Conservation (phyloP, 208 protist species). For the Ichthyophonus hoferi region DNA sequence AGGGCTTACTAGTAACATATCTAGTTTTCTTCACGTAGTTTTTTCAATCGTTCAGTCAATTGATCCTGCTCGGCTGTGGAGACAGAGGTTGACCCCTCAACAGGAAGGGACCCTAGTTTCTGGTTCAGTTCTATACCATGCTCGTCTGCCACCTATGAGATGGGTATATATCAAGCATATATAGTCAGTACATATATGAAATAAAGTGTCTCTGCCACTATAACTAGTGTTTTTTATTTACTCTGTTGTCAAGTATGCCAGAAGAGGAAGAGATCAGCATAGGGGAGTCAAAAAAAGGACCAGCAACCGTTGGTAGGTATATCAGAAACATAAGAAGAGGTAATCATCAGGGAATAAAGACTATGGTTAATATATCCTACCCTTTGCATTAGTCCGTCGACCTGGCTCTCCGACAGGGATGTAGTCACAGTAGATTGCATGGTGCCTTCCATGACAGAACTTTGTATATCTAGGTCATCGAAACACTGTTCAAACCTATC, state of each 20-base stretch:
- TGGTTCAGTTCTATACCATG: conserved; percentile 76
- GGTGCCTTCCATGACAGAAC: conserved; percentile 79
- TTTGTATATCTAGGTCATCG: conserved; percentile 87
- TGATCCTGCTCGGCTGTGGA: conserved; percentile 11
- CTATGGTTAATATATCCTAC: neutral
- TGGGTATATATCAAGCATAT: neutral
- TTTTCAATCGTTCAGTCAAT: conserved; percentile 22
- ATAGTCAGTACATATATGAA: neutral
- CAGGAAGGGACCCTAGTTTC: conserved; percentile 39
- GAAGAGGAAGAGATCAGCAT: neutral
- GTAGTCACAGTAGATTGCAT: conserved; percentile 78
- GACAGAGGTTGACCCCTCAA: neutral
- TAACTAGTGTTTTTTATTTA: neutral
- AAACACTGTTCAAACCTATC: conserved; percentile 94
- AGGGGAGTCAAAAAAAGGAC: neutral
- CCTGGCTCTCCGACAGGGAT: conserved; percentile 70
- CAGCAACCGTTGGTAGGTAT: neutral
- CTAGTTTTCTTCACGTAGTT: conserved; percentile 15
- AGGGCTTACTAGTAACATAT: too few species aligned
- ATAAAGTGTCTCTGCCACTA: neutral
- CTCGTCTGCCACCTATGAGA: conserved; percentile 82
- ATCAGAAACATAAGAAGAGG: neutral
- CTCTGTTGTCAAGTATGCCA: neutral
- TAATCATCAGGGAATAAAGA: neutral
- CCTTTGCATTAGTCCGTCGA: conserved; percentile 71